Conservation (phyloP, 2,329 filamentous ascomycete genomes). For the Diaporthe eres region DNA sequence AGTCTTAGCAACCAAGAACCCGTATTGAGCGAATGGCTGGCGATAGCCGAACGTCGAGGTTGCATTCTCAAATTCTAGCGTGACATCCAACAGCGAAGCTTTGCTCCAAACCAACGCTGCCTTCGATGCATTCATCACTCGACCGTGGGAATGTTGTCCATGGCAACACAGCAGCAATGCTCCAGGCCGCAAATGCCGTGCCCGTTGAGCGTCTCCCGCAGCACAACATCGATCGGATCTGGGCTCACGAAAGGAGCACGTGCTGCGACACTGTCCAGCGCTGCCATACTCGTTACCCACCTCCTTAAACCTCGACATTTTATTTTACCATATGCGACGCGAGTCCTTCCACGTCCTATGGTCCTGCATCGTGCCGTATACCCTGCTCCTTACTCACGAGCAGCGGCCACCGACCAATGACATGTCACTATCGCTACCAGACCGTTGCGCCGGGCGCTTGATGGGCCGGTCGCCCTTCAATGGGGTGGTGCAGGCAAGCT, state of each 20-base stretch:
- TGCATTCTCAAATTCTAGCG: conserved; percentile 9
- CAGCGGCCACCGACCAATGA: conserved; percentile 16
- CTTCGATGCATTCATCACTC: background rate
- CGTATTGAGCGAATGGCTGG: conserved; percentile 22
- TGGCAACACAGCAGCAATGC: background rate
- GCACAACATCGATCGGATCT: background rate
- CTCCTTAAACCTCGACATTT: background rate
- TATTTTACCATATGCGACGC: background rate
- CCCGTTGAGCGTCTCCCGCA: background rate
- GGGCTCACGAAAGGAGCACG: background rate
- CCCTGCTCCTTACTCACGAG: conserved; percentile 26
- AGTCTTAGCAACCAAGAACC: conserved; percentile 10
- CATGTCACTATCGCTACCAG: conserved; percentile 1
- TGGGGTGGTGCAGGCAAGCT: background rate
- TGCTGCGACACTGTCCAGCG: background rate
- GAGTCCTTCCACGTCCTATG: background rate
- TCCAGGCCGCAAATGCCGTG: background rate
- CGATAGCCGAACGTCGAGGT: conserved; percentile 21
- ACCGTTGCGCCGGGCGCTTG: conserved; percentile 39
- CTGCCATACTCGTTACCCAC: background rate
- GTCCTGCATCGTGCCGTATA: background rate
- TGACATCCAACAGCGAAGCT: background rate
- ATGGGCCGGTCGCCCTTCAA: background rate
- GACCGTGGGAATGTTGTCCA: background rate
- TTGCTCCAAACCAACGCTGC: background rate